These are phyloP conservation scores for Theileria orientalis DNA, from an alignment of 169 alveolate genomes.

Conservation along the genomic window DNA sequence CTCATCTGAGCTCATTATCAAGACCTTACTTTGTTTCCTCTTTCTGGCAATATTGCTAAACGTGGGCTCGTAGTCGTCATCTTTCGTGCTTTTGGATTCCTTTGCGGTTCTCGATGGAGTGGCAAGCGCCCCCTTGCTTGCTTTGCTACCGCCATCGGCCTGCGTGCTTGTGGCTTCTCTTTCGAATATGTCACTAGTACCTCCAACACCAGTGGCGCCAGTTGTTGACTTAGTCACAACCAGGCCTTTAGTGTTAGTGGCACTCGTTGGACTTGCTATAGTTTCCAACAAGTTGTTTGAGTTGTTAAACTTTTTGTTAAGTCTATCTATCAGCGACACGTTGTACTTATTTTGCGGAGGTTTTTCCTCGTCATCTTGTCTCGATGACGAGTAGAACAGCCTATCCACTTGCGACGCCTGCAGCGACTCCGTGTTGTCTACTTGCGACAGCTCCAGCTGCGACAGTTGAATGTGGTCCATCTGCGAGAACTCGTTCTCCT, in stretches of 20 bases:
- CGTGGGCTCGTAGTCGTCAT: not conserved
- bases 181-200: too few species aligned
- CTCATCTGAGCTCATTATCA: conserved; percentile 7
- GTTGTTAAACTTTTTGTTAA: not conserved
- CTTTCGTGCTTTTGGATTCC: not conserved
- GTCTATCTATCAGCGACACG: conserved; percentile 1
- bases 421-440: not conserved
- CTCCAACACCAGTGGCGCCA: too few species aligned
- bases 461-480: not conserved
- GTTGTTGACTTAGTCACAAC: too few species aligned
- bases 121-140: too few species aligned
- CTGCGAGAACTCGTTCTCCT: not conserved
- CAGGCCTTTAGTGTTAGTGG: too few species aligned
- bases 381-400: not conserved
- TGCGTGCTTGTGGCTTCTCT: too few species aligned
- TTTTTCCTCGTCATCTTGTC: not conserved
- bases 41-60: not conserved
- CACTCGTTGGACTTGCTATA: too few species aligned
- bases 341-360: not conserved
- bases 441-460: conserved; percentile 6
- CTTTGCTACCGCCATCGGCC: too few species aligned
- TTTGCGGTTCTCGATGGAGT: too few species aligned
- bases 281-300: too few species aligned
- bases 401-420: not conserved
- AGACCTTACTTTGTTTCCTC: not conserved